Evolutionary conservation across 805 yeast species (phyloP), one percentile per base, ranked within the genome.

Genomic region (Wickerhamomyces queroliae): DNA sequence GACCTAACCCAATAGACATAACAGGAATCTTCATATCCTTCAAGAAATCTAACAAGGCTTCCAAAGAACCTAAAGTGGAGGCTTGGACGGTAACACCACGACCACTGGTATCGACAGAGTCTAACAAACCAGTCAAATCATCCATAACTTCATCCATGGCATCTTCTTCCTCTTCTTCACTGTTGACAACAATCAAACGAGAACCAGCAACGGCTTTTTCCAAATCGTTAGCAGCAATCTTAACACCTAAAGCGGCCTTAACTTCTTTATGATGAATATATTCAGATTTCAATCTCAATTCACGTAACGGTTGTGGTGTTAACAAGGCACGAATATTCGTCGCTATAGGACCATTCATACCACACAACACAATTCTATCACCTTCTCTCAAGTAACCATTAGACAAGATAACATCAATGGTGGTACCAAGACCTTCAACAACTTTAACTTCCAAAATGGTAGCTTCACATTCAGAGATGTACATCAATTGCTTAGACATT

Each of bases 201-300:
- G 99, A 93, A 69, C 99, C 99, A 35, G 99, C 97, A 59, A 93
- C 96, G 11, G 99, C 99, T 67, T 93, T 91, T 58, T 93, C 99
- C 52, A 93, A 77, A 61, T 93, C 99, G 60, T 87, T 87, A 30
- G 99, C 99, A 40, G 98, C 95, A 61, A 93, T 88, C 75, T 93
- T 90, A 41, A 93, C 97, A 78, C 99, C 99, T 52, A 93, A 74
- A 28, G 99, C 99, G 21, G 99, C 99, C 70, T 91, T 93, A 43
- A 93, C 98, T 67, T 91, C 95, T 62, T 93, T 93, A 68, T 88
- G 93, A 61, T 95, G 99, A 37, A 90, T 78, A 62, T 93, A 93
- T 51, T 88, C 96, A n/a, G 96, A 85, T 64, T 93, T 93, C 64
- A 93, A 74, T 67, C 99, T 89, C 64, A 93, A 70, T 64, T 93